These are phyloP conservation scores for Trichoderma virens DNA, from an alignment of 495 filamentous ascomycete species.

Conservation along the genomic window DNA sequence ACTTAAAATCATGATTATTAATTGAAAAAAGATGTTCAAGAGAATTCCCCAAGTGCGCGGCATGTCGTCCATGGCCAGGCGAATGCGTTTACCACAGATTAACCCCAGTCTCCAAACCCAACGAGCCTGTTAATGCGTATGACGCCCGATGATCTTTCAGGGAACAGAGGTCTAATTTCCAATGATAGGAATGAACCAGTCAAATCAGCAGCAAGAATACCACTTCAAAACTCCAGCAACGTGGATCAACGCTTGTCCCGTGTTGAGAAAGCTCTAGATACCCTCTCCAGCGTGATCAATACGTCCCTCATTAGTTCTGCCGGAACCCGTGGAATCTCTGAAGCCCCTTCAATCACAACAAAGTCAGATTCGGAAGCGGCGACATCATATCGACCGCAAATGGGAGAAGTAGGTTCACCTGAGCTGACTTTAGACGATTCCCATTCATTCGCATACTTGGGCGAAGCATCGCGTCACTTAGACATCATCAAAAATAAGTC, in stretches of 20 bases:
- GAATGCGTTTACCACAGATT: constrained; percentile 17
- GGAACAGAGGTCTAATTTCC: neutral
- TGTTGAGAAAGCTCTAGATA: neutral
- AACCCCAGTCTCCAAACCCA: neutral
- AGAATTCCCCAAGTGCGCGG: constrained; percentile 20
- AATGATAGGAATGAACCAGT: neutral
- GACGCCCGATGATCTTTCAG: neutral
- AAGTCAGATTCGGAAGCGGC: neutral
- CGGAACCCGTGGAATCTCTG: neutral
- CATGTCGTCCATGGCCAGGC: constrained; percentile 20
- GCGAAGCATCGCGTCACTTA: neutral
- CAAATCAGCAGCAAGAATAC: neutral
- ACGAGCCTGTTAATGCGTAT: neutral
- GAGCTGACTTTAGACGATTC: neutral
- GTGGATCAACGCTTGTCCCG: neutral
- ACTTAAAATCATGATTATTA: neutral
- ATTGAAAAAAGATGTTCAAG: constrained; percentile 16
- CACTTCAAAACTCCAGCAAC: neutral
- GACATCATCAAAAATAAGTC: neutral
- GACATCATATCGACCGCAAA: neutral
- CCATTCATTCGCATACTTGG: neutral
- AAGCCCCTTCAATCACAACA: neutral
- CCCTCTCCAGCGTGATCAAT: neutral
- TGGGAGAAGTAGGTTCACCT: neutral
- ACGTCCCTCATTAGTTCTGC: neutral